Base-by-base conservation (phyloP, 2,329 filamentous ascomycete genomes). In the Aspergillus nomiae region DNA sequence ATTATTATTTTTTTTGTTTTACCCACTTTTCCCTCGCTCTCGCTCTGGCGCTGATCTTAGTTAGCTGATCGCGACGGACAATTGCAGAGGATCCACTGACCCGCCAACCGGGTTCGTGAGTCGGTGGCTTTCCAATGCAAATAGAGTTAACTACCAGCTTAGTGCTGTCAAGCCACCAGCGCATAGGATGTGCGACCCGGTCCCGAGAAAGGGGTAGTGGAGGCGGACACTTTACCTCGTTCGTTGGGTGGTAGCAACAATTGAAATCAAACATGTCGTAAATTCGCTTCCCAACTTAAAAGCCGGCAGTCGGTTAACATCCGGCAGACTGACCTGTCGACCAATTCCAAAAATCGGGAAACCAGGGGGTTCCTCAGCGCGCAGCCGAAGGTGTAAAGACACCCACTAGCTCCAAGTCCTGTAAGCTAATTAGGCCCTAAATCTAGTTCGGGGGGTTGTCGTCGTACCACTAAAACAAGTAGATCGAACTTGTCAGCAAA, bases 71-170 rank as follows among this genome's bases (percentile, higher is more conserved):
- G 43, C 56, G 38, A 59, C 65, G 65, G 64, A 62, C 61, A 58
- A 68, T 65, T 65, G 65, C 65, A 65, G 63, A 60, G 38, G 59
- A 65, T 66, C 65, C 60, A 63, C 62, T 45, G 62, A 30, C 67
- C 68, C 65, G 61, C 56, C 64, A 68, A 68, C 67, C 67, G 57
- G 67, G 67, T 69, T 66, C 60, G 34, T 51, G 43, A 50, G 55
- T 46, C n/a, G 48, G 60, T 63, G 63, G 63, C 63, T 63, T 58
- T 28, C n/a, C 12, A 58, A 38, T 46, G 53, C 50, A 56, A 58
- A 54, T 58, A 60, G 51, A 56, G 58, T 60, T 57, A 26, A 59
- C 38, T 41, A 36, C 38, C 53, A 57, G 24, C 46, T 45, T 61
- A 58, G 58, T 55, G 51, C 36, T 30, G 50, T 62, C 59, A 55